A percentile compares a stretch with the other conserved stretches of the same genome.
Conservation (phyloP, 164 flowering plant genomes). For the grape (Vitis vinifera) region ASM3070453v1 NC_081806.1:4063501-4064000, state of each 20-base stretch:
- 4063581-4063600: too few species aligned
- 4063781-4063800: background rate
- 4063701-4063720: too few species aligned
- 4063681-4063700: too few species aligned
- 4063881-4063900: conserved; percentile 99
- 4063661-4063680: too few species aligned
- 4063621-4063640: too few species aligned
- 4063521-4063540: too few species aligned
- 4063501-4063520: too few species aligned
- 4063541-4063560: too few species aligned
- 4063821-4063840: conserved; percentile 95
- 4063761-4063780: background rate
- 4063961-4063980: conserved; percentile 84
- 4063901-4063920: conserved; percentile 92
- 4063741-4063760: background rate
- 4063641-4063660: too few species aligned
- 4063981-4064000: conserved; percentile 96
- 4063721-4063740: too few species aligned
- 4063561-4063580: too few species aligned
- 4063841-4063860: conserved; percentile 81
- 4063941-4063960: conserved; percentile 98
- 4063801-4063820: conserved; percentile 67
- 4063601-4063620: too few species aligned
- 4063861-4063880: conserved; percentile 98
- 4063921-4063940: conserved; percentile 99